Conservation (phyloP, 768 basidiomycete genomes). For the Suillus decipiens region DNA sequence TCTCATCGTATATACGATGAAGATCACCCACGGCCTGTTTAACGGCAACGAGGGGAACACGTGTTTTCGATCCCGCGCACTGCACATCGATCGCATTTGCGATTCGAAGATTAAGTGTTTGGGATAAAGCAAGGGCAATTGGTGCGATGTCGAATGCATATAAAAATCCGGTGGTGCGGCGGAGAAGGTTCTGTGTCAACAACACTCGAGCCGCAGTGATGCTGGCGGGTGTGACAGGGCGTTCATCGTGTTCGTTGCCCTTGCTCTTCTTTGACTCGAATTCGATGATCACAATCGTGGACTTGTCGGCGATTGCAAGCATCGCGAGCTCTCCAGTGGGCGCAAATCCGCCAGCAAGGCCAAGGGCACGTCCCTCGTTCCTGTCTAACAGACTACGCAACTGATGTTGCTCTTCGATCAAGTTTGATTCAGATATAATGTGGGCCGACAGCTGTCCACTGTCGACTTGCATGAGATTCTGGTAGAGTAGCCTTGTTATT, state of each 20-base stretch:
- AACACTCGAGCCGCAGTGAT: constrained; percentile 23
- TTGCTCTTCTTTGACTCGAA: constrained; percentile 25
- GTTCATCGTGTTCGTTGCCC: constrained; percentile 35
- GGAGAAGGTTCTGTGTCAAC: constrained; percentile 30
- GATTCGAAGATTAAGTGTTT: constrained; percentile 35
- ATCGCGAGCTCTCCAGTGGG: constrained; percentile 24
- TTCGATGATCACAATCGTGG: constrained; percentile 29
- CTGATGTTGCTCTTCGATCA: constrained; percentile 25
- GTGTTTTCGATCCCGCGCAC: constrained; percentile 18
- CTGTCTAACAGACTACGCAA: constrained; percentile 28
- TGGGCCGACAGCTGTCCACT: constrained; percentile 21
- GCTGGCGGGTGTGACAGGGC: not conserved
- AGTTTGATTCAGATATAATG: constrained; percentile 19
- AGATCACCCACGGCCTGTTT: constrained; percentile 15
- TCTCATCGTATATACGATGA: constrained; percentile 12
- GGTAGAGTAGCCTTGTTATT: constrained; percentile 24
- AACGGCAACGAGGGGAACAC: constrained; percentile 24
- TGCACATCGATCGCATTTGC: constrained; percentile 35
- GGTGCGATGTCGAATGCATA: constrained; percentile 34
- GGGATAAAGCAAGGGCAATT: constrained; percentile 33
- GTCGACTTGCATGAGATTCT: constrained; percentile 30
- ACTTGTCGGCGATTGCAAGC: constrained; percentile 30
- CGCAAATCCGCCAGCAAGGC: constrained; percentile 29
- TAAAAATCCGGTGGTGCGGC: constrained; percentile 28
- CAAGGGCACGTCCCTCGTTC: constrained; percentile 35